Conservation (phyloP, 805 yeast genomes). For the Candida vaughaniae region DNA sequence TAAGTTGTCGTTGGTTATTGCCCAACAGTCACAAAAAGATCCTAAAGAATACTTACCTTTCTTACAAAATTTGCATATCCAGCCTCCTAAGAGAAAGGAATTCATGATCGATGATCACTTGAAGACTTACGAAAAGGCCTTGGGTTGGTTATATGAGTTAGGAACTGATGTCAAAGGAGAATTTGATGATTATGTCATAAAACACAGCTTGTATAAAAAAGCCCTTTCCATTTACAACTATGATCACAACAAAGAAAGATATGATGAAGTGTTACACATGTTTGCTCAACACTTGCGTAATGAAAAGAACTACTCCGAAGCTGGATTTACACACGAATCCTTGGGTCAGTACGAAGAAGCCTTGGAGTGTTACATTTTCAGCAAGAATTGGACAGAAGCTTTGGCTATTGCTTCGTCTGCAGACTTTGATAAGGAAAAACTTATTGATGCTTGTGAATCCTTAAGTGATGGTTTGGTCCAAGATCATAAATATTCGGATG, state of each 20-base stretch:
- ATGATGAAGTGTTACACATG: constrained; percentile 50
- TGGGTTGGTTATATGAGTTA: constrained; percentile 58
- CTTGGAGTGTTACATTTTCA: constrained; percentile 63
- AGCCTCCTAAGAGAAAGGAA: constrained; percentile 61
- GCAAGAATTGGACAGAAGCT: constrained; percentile 85
- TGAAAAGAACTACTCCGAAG: constrained; percentile 62
- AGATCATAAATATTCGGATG: constrained; percentile 71
- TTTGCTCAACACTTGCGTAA: constrained; percentile 65
- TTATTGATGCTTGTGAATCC: constrained; percentile 52
- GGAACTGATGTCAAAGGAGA: constrained; percentile 45
- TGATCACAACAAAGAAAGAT: constrained; percentile 43
- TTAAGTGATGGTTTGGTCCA: constrained; percentile 62
- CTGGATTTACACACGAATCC: constrained; percentile 77
- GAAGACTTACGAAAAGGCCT: constrained; percentile 65
- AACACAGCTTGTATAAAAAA: constrained; percentile 64
- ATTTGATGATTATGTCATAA: constrained; percentile 63
- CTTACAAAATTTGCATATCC: constrained; percentile 72
- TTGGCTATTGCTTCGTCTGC: constrained; percentile 53
- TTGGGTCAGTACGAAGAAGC: constrained; percentile 60
- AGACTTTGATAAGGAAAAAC: constrained; percentile 31
- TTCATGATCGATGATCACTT: constrained; percentile 80
- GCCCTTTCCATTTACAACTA: constrained; percentile 67
- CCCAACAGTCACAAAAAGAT: constrained; percentile 96
- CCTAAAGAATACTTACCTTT: constrained; percentile 97
- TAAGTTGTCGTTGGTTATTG: constrained; percentile 74